A percentile compares a stretch with the other conserved stretches of the same genome.
These are phyloP conservation scores for Halophytophthora polymorphica DNA, from an alignment of 352 stramenopile genomes.

Conservation along the genomic window DNA sequence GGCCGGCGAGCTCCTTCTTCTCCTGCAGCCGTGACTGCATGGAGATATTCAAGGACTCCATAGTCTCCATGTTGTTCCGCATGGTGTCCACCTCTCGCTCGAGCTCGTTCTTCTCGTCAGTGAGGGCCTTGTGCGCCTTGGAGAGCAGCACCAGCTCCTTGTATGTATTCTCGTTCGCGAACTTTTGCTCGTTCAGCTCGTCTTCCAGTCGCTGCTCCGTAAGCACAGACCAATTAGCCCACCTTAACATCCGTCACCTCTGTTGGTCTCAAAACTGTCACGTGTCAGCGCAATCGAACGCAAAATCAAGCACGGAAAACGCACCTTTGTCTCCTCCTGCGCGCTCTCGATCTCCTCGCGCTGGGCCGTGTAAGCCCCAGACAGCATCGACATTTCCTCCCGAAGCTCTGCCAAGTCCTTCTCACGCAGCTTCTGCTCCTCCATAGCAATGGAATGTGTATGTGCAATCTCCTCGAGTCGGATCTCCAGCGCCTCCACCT, in stretches of 20 bases:
- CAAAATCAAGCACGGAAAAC: not conserved
- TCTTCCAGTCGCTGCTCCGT: conserved; percentile 58
- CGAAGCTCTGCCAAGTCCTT: conserved; percentile 52
- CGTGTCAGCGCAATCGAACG: not conserved
- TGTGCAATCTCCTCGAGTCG: conserved; percentile 73
- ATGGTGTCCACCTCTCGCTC: conserved; percentile 44
- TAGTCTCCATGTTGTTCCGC: conserved; percentile 42
- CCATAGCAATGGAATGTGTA: conserved; percentile 46
- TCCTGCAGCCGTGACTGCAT: conserved; percentile 59
- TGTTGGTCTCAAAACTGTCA: too few species aligned
- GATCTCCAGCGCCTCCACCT: conserved; percentile 75
- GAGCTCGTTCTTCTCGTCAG: conserved; percentile 55
- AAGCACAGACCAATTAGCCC: not conserved
- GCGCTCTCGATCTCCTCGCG: conserved; percentile 52
- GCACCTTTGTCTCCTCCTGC: conserved; percentile 52
- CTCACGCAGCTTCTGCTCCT: conserved; percentile 65
- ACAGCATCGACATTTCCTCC: conserved; percentile 64
- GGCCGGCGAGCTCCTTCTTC: conserved; percentile 57
- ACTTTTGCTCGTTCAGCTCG: conserved; percentile 54
- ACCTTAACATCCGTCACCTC: not conserved
- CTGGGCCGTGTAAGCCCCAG: conserved; percentile 62
- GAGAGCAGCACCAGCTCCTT: conserved; percentile 77
- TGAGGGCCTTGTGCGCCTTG: conserved; percentile 72
- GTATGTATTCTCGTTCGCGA: conserved; percentile 65
- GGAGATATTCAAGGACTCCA: conserved; percentile 58